Evolutionary conservation across 108 stramenopile genomes (phyloP).

Genomic region (Skeletonema marinoi): DNA sequence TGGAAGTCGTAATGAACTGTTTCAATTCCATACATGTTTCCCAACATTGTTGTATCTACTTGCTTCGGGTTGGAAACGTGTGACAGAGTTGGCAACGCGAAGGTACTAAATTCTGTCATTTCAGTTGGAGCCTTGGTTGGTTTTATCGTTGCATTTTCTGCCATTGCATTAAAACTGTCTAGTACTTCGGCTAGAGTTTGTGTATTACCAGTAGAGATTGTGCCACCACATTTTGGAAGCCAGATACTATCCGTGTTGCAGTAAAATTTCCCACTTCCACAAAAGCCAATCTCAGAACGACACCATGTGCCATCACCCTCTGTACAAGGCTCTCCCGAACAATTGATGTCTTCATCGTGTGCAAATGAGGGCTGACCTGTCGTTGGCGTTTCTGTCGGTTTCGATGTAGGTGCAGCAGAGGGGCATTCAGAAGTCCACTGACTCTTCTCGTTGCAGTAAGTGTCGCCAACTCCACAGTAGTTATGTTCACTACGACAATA

Average conservation of each 20-base stretch:
- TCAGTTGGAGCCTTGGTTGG: slow-evolving; percentile 10
- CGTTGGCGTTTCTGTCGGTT: slow-evolving; percentile 8
- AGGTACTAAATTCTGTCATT: slow-evolving; percentile 11
- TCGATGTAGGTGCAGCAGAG: slow-evolving; percentile 10
- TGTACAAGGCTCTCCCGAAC: slow-evolving; percentile 33
- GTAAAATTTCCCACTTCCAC: slow-evolving; percentile 25
- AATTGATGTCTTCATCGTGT: slow-evolving; percentile 15
- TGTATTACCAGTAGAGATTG: background rate
- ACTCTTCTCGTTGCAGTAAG: slow-evolving; percentile 36
- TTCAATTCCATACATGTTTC: slow-evolving; percentile 1
- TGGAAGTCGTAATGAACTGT: background rate
- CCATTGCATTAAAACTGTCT: background rate
- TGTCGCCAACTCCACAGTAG: slow-evolving; percentile 38
- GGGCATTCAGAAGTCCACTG: slow-evolving; percentile 36
- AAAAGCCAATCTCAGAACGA: slow-evolving; percentile 36
- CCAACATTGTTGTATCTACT: background rate
- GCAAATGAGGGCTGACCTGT: slow-evolving; percentile 26
- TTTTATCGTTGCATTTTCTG: background rate
- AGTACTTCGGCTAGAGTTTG: slow-evolving; percentile 2
- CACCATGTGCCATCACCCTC: slow-evolving; percentile 31
- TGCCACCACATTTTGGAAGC: slow-evolving; percentile 23
- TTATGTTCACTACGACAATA: slow-evolving; percentile 24
- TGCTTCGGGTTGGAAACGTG: slow-evolving; percentile 4
- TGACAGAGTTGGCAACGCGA: slow-evolving; percentile 19
- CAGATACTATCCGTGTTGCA: slow-evolving; percentile 31